Conservation (phyloP, 208 protist genomes). For the Crithidia thermophila region DNA sequence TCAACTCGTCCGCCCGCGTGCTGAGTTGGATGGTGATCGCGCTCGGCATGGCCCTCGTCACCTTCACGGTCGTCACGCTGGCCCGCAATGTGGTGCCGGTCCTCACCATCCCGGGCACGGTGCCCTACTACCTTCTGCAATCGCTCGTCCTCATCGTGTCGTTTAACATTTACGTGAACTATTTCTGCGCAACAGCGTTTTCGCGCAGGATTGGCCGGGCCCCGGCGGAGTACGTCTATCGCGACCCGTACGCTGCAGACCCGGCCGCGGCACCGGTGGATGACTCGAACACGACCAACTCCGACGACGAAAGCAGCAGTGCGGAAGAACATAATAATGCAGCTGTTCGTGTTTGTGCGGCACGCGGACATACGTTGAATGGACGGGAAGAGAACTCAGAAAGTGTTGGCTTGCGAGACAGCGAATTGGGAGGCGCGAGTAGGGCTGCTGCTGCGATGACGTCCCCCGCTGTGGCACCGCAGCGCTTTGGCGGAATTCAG, state of each 20-base stretch:
- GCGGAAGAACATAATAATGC: not conserved
- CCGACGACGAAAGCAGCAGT: constrained; percentile 6
- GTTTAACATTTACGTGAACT: constrained; percentile 79
- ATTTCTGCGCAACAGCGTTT: constrained; percentile 54
- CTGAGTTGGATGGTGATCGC: constrained; percentile 34
- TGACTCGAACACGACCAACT: constrained; percentile 5
- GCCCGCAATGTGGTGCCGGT: constrained; percentile 54
- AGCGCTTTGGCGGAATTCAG: not conserved
- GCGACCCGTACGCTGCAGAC: constrained; percentile 3
- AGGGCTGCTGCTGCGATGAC: no score
- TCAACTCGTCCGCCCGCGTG: constrained; percentile 16
- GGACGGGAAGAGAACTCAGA: no score
- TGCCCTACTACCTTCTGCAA: constrained; percentile 40
- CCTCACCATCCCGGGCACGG: constrained; percentile 30
- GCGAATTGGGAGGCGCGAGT: no score
- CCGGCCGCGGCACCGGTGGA: not conserved
- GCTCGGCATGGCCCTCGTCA: constrained; percentile 57
- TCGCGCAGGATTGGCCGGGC: constrained; percentile 35
- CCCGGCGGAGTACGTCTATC: constrained; percentile 19
- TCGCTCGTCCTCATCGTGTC: constrained; percentile 38
- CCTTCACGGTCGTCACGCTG: constrained; percentile 48
- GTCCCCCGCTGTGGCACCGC: no score
- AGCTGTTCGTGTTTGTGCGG: no score
- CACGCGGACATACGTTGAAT: no score
- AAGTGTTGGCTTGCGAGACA: no score